Base-by-base conservation (phyloP, 495 filamentous ascomycete genomes). In the Ascobolus immersus region DNA sequence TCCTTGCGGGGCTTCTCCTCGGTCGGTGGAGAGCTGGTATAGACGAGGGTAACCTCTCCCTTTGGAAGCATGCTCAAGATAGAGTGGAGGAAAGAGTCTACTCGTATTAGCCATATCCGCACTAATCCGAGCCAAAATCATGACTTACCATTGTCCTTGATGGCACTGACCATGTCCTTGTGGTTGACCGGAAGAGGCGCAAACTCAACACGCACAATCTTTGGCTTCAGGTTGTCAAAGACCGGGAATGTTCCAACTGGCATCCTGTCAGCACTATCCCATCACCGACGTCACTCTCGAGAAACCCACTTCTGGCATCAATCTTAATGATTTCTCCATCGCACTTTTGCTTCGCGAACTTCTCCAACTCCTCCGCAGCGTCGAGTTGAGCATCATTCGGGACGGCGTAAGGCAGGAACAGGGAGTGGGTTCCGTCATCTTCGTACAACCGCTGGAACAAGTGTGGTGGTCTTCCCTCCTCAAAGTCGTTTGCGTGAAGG, bases 221-320 rank as follows among this genome's bases (percentile, higher is more conserved):
- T 47, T 21, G 45, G 45, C 44, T 40, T 43, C 44, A 40, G 43
- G 30, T 45, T 44, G 14, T 41, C 28, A 20, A n/a, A n/a, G n/a
- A n/a, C n/a, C n/a, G n/a, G n/a, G n/a, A n/a, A n/a, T n/a, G n/a
- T n/a, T n/a, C n/a, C n/a, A n/a, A n/a, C n/a, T n/a, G n/a, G n/a
- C n/a, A n/a, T n/a, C n/a, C n/a, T n/a, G n/a, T n/a, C n/a, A n/a
- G n/a, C n/a, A n/a, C n/a, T n/a, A n/a, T n/a, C n/a, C n/a, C n/a
- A n/a, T n/a, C n/a, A n/a, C n/a, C n/a, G n/a, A n/a, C n/a, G n/a
- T n/a, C n/a, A n/a, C n/a, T n/a, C n/a, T n/a, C n/a, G n/a, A n/a
- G n/a, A n/a, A n/a, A n/a, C n/a, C n/a, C n/a, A 79, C 71, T 69
- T 37, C 73, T 69, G 35, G 63, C 62, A 50, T 69, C 64, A 20